Evolutionary conservation across 169 alveolate genomes (phyloP), one percentile per base, ranked within the genome.

Genomic region (Cryptosporidium ubiquitum): DNA sequence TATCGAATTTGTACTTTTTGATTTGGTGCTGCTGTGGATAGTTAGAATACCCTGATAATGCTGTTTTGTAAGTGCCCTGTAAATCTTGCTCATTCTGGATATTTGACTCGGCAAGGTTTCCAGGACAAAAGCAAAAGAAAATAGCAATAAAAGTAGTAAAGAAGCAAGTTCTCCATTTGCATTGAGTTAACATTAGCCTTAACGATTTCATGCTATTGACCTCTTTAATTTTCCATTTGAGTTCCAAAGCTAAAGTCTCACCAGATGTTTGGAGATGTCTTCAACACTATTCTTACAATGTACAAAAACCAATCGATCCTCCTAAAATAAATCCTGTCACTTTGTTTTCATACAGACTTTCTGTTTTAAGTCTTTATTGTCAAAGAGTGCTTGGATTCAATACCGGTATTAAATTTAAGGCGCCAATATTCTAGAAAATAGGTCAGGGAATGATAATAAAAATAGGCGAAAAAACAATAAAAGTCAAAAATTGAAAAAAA

Each of bases 1-100:
- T n/a, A 5, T 55, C 70, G 16, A 73, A 73, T 33, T 73, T 55
- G 23, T 31, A 73, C 68, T 73, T 73, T 39, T 35, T 73, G 4
- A 58, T 33, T 23, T 31, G 33, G 35, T 39, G 33, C 5, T 58
- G 51, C 14, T 5, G 12, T 33, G 85, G 85, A 55, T 23, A 64
- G 47, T 64, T 10, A 10, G 71, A 64, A 37, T 64, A 64, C 0
- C 14, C 49, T 4, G 71, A 64, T 20, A 64, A 49, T n/a, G 33
- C 66, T 16, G 10, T 9, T 55, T n/a, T n/a, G 37, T 23, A 26
- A 23, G 66, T n/a, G 16, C 9, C 35, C 66, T 23, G 66, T 4
- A 20, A 55, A 55, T 20, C 35, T 26, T n/a, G 7, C 12, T 23
- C 18, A 55, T 55, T 10, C 37, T 55, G 37, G n/a, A 3, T n/a